Base-by-base conservation (phyloP, 2,329 filamentous ascomycete species). In the Trichoderma atrobrunneum region DNA sequence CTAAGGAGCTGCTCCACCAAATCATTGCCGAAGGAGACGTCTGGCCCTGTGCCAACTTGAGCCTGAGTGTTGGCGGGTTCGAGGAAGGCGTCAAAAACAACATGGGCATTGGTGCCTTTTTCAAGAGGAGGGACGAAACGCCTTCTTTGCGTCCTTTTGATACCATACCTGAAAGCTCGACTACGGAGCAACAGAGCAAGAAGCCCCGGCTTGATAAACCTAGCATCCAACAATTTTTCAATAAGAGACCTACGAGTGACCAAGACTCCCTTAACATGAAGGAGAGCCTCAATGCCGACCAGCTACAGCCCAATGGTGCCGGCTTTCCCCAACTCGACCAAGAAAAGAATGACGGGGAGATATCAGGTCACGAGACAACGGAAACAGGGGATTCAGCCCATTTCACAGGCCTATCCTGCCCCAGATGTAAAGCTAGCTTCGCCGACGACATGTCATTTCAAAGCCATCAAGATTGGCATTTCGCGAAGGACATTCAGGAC, bases 31-130 rank as follows among this genome's bases (percentile, higher is more conserved):
- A 97, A 75, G 94, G 93, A 1, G 85, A 87, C 66, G 91, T 93
- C 18, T 98, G 94, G 94, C 96, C 96, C 7, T 98, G 96, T 79
- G 86, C 90, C n/a, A 96, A 97, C 78, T 85, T 99, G 10, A 96
- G 93, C 72, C 83, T 98, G 60, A 95, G 92, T 74, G 93, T 98
- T 28, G 91, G 90, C n/a, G 95, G 94, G 0, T 98, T 98, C 75
- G 95, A 98, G 80, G 94, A 98, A 75, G 93, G 93, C 2, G 85
- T 95, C 72, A 89, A 87, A 54, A 92, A 93, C 6, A 98, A 97
- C 78, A 91, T 91, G 85, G 93, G 92, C 39, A 98, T 99, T 75
- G 91, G 92, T 59, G 87, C 89, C 1, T 98, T 98, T 78, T 85
- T 99, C n/a, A 85, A 97, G 30, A 91, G 91, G 82, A 91, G 90